Conservation (phyloP, 2,329 filamentous ascomycete genomes). For the Sporothrix globosa region DNA sequence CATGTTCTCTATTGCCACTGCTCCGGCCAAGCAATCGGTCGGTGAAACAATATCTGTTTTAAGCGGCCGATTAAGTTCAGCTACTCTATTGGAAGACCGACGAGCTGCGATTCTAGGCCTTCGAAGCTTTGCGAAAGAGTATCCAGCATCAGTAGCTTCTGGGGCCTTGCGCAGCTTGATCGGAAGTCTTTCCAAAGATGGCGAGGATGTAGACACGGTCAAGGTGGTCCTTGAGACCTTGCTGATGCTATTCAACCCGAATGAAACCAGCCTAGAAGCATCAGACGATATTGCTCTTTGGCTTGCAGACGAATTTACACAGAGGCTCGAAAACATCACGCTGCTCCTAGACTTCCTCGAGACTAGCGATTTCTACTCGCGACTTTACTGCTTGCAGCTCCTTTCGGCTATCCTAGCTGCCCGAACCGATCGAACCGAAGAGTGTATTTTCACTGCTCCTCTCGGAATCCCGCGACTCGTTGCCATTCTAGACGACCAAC, state of each 20-base stretch:
- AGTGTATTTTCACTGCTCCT: conserved; percentile 88
- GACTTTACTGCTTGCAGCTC: conserved; percentile 87
- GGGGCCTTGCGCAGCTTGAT: conserved; percentile 90
- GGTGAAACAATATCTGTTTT: conserved; percentile 91
- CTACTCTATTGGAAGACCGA: conserved; percentile 90
- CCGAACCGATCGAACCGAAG: conserved; percentile 87
- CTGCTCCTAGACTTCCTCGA: conserved; percentile 88
- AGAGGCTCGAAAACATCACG: conserved; percentile 95
- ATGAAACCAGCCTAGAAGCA: conserved; percentile 77
- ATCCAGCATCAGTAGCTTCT: conserved; percentile 92
- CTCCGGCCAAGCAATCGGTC: conserved; percentile 93
- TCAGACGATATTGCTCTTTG: conserved; percentile 95
- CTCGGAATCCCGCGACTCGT: conserved; percentile 87
- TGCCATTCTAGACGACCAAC: conserved; percentile 76
- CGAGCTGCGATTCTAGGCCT: conserved; percentile 90
- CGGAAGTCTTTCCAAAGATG: conserved; percentile 79
- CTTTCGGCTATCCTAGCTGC: conserved; percentile 83
- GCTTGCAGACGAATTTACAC: conserved; percentile 97
- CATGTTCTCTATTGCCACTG: conserved; percentile 67
- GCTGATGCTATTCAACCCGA: conserved; percentile 82
- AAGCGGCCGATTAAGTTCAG: conserved; percentile 82
- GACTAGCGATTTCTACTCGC: conserved; percentile 82
- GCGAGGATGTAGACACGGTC: conserved; percentile 92
- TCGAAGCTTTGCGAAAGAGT: conserved; percentile 94
- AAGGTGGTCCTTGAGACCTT: conserved; percentile 94